Evolutionary conservation across 495 filamentous ascomycete genomes (phyloP).

Genomic region (Beverwykella pulmonaria): DNA sequence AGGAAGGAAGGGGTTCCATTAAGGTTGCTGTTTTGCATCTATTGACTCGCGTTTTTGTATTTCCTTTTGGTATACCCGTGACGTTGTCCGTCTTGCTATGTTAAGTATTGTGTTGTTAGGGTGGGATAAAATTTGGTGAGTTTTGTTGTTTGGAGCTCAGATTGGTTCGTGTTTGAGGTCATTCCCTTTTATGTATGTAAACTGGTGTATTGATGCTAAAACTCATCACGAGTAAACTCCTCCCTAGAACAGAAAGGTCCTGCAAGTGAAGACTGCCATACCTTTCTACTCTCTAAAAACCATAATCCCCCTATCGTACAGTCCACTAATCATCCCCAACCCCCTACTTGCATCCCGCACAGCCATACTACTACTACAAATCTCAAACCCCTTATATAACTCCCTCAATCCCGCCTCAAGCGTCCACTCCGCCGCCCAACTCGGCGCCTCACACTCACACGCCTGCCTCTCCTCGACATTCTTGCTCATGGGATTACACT

Average conservation of each 20-base stretch:
- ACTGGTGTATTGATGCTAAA: too few relatives aligned
- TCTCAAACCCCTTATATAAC: slow-evolving; percentile 46
- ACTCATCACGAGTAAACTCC: too few relatives aligned
- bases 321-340: slow-evolving; percentile 48
- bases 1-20: too few relatives aligned
- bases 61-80: too few relatives aligned
- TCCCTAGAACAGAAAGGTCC: too few relatives aligned
- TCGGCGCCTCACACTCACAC: slow-evolving; percentile 43
- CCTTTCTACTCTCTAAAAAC: slow-evolving; percentile 46
- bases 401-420: slow-evolving; percentile 41
- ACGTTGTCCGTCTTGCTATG: background rate
- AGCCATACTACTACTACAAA: slow-evolving; percentile 45
- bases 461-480: slow-evolving; percentile 39
- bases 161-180: background rate
- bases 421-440: slow-evolving; percentile 51
- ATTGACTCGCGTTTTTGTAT: too few relatives aligned
- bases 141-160: background rate
- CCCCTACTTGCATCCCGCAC: slow-evolving; percentile 47
- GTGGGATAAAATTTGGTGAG: too few relatives aligned
- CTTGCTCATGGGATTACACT: slow-evolving; percentile 37
- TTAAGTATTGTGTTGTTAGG: background rate
- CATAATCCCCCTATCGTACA: slow-evolving; percentile 52
- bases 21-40: too few relatives aligned
- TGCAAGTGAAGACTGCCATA: background rate
- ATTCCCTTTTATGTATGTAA: background rate